These are phyloP conservation scores for Yarrowia galli DNA, from an alignment of 1,139 yeast species.

Conservation along the genomic window DNA sequence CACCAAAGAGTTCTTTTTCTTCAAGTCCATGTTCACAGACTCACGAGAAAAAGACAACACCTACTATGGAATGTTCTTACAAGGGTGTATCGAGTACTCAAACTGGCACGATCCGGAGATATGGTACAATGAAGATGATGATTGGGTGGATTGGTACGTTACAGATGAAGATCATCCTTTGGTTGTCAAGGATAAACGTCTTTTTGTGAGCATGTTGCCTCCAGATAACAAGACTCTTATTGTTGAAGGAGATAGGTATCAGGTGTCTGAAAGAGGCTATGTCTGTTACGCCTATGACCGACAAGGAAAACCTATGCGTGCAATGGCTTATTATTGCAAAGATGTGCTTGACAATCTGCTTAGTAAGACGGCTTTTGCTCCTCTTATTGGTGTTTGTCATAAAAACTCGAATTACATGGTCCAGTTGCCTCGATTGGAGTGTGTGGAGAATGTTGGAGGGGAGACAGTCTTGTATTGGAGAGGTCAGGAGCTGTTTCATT, in stretches of 20 bases:
- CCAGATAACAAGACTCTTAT: neutral
- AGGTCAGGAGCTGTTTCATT: neutral
- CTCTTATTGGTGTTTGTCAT: neutral
- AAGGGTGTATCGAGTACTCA: neutral
- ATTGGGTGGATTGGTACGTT: neutral
- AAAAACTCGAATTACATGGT: neutral
- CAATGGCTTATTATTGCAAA: neutral
- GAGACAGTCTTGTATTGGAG: neutral
- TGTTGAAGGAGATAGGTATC: neutral
- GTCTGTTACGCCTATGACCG: neutral
- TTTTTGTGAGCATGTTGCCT: neutral
- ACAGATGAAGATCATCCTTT: neutral
- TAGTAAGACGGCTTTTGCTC: neutral
- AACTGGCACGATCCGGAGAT: neutral
- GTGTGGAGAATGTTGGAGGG: neutral
- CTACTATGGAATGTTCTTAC: neutral
- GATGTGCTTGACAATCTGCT: neutral
- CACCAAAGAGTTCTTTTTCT: neutral
- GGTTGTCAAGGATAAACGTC: neutral
- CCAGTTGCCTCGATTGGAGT: neutral
- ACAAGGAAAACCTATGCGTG: neutral
- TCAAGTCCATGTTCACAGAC: slow-evolving; percentile 2
- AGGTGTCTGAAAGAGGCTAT: neutral
- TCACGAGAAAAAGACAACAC: neutral
- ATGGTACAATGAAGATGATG: neutral